Evolutionary conservation across 768 basidiomycete species (phyloP), one percentile per base, ranked within the genome.

Genomic region (Panaeolus cyanescens): DNA sequence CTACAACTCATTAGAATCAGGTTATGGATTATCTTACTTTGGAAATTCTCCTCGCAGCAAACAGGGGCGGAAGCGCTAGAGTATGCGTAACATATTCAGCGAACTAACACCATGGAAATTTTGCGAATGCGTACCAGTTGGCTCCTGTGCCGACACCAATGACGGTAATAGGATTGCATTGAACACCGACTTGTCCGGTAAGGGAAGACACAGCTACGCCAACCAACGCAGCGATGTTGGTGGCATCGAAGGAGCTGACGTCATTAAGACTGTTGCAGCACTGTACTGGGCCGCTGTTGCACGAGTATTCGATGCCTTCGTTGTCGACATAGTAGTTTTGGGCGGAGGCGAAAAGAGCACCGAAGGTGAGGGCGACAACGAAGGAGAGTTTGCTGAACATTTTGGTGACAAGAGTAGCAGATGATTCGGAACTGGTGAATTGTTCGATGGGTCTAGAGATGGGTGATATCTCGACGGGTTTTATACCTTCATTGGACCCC

Each of bases 161-260:
- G 32, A 56, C 65, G n/a, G 57, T 66, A 60, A 70, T 59, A 0
- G 68, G 66, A 39, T 55, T 65, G 65, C 71, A 68, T 12, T 59
- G n/a, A 32, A 59, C 8, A 39, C 62, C 66, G 32, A 60, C 62
- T 54, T 65, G 45, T 9, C 58, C 68, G 32, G 60, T 62, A 57
- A 69, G 34, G 19, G 37, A 2, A 31, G 45, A 50, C 55, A 64
- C 56, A 33, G 40, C 62, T 30, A 65, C 32, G 22, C 63, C 68
- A 19, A 68, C 25, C 32, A 67, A n/a, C n/a, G n/a, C n/a, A n/a
- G n/a, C n/a, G n/a, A n/a, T n/a, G n/a, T n/a, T n/a, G n/a, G n/a
- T n/a, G n/a, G n/a, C n/a, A n/a, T n/a, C n/a, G n/a, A n/a, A n/a
- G n/a, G n/a, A n/a, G n/a, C n/a, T n/a, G n/a, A n/a, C n/a, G n/a